phyloP scores from a whole-genome alignment of 2,329 filamentous ascomycete species.

The Teratosphaeria nubilosa region DNA sequence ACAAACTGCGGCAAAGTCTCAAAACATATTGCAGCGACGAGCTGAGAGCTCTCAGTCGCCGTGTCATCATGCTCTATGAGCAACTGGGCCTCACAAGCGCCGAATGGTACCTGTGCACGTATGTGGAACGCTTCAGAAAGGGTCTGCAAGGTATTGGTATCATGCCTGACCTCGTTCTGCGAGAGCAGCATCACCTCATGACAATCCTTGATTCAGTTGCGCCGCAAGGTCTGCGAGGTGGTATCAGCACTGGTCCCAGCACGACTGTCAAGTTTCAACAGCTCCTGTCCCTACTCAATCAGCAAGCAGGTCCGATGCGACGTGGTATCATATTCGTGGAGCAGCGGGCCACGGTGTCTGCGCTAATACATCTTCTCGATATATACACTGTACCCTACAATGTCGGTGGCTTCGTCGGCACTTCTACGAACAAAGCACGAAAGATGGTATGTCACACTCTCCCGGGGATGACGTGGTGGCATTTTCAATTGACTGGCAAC shows the following conservation, averaged over 20 bases:
- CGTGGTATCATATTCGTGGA: conserved; percentile 39
- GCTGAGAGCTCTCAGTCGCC: conserved; percentile 24
- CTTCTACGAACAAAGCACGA: conserved; percentile 20
- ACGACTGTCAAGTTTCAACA: conserved; percentile 11
- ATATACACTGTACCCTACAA: conserved; percentile 23
- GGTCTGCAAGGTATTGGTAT: conserved; percentile 7
- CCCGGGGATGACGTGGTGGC: background rate
- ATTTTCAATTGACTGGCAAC: background rate
- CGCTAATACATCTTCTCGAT: conserved; percentile 24
- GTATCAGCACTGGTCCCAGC: background rate
- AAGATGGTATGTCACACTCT: background rate
- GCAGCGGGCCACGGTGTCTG: conserved; percentile 34
- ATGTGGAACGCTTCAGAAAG: conserved; percentile 23
- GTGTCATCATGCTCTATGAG: conserved; percentile 24
- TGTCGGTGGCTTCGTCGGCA: conserved; percentile 45
- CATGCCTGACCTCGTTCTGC: conserved; percentile 21
- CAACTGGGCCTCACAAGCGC: conserved; percentile 30
- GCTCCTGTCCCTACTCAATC: conserved; percentile 14
- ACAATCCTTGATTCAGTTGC: conserved; percentile 7
- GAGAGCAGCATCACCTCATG: conserved; percentile 25
- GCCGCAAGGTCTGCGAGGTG: background rate
- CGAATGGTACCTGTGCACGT: conserved; percentile 31
- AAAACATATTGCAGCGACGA: conserved; percentile 33
- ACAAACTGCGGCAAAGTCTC: conserved; percentile 19
- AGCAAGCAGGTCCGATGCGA: conserved; percentile 15